These are phyloP conservation scores for Pythium guiyangense DNA, from an alignment of 352 stramenopile genomes.

Conservation along the genomic window DNA sequence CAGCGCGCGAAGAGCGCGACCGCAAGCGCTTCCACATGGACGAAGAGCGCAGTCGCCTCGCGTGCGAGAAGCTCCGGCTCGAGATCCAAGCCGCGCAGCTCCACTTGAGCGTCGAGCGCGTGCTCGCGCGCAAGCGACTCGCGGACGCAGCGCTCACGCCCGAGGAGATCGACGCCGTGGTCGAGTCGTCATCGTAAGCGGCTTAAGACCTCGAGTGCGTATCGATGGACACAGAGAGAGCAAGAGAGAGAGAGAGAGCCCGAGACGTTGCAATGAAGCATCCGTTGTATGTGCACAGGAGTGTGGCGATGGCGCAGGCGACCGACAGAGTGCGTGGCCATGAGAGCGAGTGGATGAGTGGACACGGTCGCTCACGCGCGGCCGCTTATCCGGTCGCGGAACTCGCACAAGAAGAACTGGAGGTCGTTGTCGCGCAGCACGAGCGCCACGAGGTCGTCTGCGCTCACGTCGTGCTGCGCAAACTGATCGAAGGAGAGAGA, in stretches of 20 bases:
- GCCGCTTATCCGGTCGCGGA: slow-evolving; percentile 38
- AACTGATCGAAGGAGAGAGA: slow-evolving; percentile 12
- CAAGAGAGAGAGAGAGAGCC: too few relatives aligned
- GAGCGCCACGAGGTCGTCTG: slow-evolving; percentile 44
- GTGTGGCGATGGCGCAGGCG: too few relatives aligned
- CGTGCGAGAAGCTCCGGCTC: slow-evolving; percentile 60
- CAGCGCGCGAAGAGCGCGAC: slow-evolving; percentile 55
- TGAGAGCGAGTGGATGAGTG: too few relatives aligned
- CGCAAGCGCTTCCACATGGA: slow-evolving; percentile 57
- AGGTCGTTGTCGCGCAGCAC: slow-evolving; percentile 58
- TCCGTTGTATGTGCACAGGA: too few relatives aligned
- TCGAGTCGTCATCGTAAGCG: not conserved
- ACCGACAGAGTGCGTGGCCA: too few relatives aligned
- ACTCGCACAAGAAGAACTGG: slow-evolving; percentile 53
- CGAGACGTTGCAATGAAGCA: too few relatives aligned
- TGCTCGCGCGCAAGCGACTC: slow-evolving; percentile 46
- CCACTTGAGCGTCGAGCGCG: slow-evolving; percentile 45
- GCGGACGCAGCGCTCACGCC: slow-evolving; percentile 39
- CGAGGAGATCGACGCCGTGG: slow-evolving; percentile 27
- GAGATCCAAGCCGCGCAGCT: slow-evolving; percentile 51
- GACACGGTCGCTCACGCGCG: not conserved
- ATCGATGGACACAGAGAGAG: not conserved
- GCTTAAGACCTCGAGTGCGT: not conserved
- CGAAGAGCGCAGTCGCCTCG: slow-evolving; percentile 50
- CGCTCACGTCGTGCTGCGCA: slow-evolving; percentile 19